A percentile compares a stretch with the other conserved stretches of the same genome.
These are phyloP conservation scores for Cymodocea nodosa DNA, from an alignment of 116 monocot species.

Conservation along the genomic window DNA sequence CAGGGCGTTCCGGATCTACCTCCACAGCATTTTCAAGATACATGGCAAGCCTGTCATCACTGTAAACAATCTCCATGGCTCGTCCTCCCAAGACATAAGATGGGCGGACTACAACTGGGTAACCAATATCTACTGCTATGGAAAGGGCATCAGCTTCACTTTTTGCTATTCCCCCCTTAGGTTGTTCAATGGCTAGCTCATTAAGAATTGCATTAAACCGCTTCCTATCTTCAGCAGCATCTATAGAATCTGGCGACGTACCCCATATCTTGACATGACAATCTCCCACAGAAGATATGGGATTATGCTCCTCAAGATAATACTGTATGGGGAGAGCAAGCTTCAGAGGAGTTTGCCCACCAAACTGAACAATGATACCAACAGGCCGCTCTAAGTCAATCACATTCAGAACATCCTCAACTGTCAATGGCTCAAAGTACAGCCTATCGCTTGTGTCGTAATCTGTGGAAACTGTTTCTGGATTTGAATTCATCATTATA, in stretches of 20 bases:
- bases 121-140: conserved; percentile 68
- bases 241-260: conserved; percentile 94
- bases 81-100: conserved; percentile 94
- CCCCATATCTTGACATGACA: conserved; percentile 76
- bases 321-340: conserved; percentile 76
- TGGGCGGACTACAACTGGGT: conserved; percentile 92
- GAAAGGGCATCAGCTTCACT: conserved; percentile 62
- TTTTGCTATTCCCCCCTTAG: conserved; percentile 89
- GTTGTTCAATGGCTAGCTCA: conserved; percentile 77
- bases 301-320: conserved; percentile 48
- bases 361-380: conserved; percentile 97
- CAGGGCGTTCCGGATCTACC: conserved; percentile 87
- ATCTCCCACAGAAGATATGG: conserved; percentile 32
- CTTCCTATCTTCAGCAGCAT: conserved; percentile 93
- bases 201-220: conserved; percentile 76
- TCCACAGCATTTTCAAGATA: conserved; percentile 91
- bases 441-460: conserved; percentile 95
- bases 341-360: conserved; percentile 96
- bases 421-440: conserved; percentile 91
- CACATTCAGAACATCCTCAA: conserved; percentile 86
- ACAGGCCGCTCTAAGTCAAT: conserved; percentile 79
- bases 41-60: conserved; percentile 59
- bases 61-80: conserved; percentile 95
- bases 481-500: conserved; percentile 99
- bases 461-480: conserved; percentile 97